Base-by-base conservation (phyloP, 257 asterid genomes). In the Petunia secreta region DNA sequence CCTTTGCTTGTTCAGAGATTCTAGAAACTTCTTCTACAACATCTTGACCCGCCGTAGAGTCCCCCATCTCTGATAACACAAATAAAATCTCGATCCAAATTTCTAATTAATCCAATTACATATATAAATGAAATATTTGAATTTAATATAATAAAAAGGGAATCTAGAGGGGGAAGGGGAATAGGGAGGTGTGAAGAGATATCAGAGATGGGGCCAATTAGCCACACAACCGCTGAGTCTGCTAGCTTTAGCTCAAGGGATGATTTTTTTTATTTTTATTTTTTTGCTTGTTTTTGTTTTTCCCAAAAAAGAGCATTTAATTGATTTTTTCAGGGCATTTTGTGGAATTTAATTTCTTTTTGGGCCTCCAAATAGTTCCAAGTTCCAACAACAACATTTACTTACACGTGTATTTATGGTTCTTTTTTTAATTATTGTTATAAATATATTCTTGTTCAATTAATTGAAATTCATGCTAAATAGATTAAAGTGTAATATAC, bases 1-100 rank as follows among this genome's bases (percentile, higher is more conserved):
- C 98, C 91, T 90, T 92, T 37, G 99, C 97, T 79, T 89, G 90
- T 84, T 94, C 98, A 50, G 84, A 90, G 62, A 91, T 87, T 74
- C 84, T 66, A 46, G 89, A 85, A 43, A 85, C 89, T 79, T 88
- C 87, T 57, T 79, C 94, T 88, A 84, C 87, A 87, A 81, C 66
- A 14, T 25, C 66, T 44, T 50, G 58, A 1, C 80, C 86, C 87
- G 34, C 67, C 79, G 89, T 89, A 85, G 88, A 69, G 63, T 86
- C 89, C 57, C 81, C 91, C 95, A 91, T 91, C 84, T 71, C 77
- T 60, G 60, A 43, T 50, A 10, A 48, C 77, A 4, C 2, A 40
- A 66, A 44, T 6, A 78, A 78, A 66, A 63, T 62, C 62, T 74
- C 63, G 89, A 86, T 86, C 80, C 78, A 87, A 69, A 82, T 82